Conservation (phyloP, 306 rosid genomes). For the Boehmeria nivea region DNA sequence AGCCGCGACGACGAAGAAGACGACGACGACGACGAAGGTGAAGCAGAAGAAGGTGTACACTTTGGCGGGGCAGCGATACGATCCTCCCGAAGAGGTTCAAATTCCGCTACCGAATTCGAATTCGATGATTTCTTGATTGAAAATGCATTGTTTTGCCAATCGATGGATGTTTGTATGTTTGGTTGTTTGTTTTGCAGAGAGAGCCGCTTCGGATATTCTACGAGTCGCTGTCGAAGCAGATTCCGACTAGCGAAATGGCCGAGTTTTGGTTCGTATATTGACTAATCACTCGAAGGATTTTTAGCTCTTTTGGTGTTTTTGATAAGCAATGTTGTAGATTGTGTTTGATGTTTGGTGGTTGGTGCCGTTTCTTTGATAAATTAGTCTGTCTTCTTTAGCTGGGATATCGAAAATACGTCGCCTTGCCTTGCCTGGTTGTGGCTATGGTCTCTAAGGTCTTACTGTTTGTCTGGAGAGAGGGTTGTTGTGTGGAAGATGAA, state of each 20-base stretch:
- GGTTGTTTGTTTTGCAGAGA: slow-evolving; percentile 58
- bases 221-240: slow-evolving; percentile 82
- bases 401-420: too few species aligned
- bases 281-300: too few species aligned
- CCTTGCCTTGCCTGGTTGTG: too few species aligned
- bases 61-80: slow-evolving; percentile 85
- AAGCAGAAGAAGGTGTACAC: slow-evolving; percentile 74
- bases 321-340: too few species aligned
- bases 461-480: too few species aligned
- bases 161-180: slow-evolving; percentile 12
- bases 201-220: slow-evolving; percentile 86
- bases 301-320: too few species aligned
- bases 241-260: slow-evolving; percentile 88
- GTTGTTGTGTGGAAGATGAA: too few species aligned
- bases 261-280: slow-evolving; percentile 70
- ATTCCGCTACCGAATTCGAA: slow-evolving; percentile 12
- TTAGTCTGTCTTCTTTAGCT: too few species aligned
- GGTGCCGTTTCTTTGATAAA: too few species aligned
- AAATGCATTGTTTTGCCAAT: not conserved
- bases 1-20: slow-evolving; percentile 21
- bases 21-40: slow-evolving; percentile 47
- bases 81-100: slow-evolving; percentile 88
- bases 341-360: too few species aligned
- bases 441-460: too few species aligned
- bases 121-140: slow-evolving; percentile 10